phyloP scores from a whole-genome alignment of 2,329 filamentous ascomycete genomes.

The Elsinoe perseae region DNA sequence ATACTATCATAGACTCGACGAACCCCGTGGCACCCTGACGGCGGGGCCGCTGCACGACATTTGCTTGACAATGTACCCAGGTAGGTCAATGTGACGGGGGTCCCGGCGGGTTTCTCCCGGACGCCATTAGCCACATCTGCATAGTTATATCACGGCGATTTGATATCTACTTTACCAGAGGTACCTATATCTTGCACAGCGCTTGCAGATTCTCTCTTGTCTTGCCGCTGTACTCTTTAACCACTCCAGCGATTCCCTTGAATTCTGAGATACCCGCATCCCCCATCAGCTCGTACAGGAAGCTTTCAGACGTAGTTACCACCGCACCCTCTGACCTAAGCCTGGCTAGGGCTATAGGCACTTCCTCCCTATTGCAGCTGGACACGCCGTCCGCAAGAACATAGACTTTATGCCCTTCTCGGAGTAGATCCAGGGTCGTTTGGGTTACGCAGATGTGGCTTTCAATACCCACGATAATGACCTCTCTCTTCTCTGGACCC shows the following conservation, averaged over 20 bases:
- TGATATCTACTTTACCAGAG: neutral
- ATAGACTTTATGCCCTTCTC: slow-evolving; percentile 71
- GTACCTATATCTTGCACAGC: slow-evolving; percentile 51
- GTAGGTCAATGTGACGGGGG: slow-evolving; percentile 10
- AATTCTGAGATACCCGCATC: slow-evolving; percentile 70
- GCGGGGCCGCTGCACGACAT: neutral
- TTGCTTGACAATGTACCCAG: slow-evolving; percentile 4
- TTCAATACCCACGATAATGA: slow-evolving; percentile 85
- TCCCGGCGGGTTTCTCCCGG: slow-evolving; percentile 4
- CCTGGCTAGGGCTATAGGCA: slow-evolving; percentile 67
- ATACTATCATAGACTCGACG: neutral
- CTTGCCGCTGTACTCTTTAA: slow-evolving; percentile 66
- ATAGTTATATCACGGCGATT: neutral
- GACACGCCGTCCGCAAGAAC: slow-evolving; percentile 83
- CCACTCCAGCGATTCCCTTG: slow-evolving; percentile 61
- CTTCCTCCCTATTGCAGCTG: slow-evolving; percentile 75
- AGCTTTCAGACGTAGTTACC: slow-evolving; percentile 82
- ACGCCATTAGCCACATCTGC: neutral
- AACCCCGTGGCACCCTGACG: neutral
- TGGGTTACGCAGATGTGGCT: slow-evolving; percentile 91
- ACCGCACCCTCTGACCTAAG: slow-evolving; percentile 67
- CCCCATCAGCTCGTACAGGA: slow-evolving; percentile 81
- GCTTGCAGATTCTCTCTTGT: slow-evolving; percentile 62
- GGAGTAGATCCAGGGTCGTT: slow-evolving; percentile 74
- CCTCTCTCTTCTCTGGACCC: slow-evolving; percentile 43